These are phyloP conservation scores for Phytophthora fragariae DNA, from an alignment of 352 stramenopile species.

Conservation along the genomic window DNA sequence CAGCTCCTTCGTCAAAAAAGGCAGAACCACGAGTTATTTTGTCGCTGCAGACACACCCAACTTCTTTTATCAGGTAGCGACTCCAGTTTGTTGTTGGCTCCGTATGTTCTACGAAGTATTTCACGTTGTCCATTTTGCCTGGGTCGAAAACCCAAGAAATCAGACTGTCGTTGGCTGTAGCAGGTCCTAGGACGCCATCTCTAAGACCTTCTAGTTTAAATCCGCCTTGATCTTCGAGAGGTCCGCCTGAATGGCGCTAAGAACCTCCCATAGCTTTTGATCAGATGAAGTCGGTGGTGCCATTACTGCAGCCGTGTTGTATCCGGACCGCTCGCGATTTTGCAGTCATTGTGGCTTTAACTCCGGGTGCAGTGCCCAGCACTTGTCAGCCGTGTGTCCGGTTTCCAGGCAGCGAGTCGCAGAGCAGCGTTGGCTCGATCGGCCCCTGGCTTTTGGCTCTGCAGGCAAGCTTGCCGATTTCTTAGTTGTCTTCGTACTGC, in stretches of 20 bases:
- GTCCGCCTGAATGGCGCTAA: background rate
- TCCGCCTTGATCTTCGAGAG: slow-evolving; percentile 4
- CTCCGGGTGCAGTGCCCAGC: slow-evolving; percentile 10
- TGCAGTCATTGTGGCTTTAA: slow-evolving; percentile 8
- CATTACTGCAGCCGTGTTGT: background rate
- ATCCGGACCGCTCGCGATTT: background rate
- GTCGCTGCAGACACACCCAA: too few relatives aligned
- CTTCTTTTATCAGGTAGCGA: too few relatives aligned
- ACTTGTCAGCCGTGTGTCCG: slow-evolving; percentile 12
- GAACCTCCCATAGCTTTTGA: slow-evolving; percentile 6
- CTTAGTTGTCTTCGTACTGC: background rate
- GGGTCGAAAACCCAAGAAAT: too few relatives aligned
- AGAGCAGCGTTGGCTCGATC: background rate
- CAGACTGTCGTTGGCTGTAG: slow-evolving; percentile 13
- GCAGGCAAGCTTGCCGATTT: background rate
- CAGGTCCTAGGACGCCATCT: slow-evolving; percentile 12
- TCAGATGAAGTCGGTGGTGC: background rate
- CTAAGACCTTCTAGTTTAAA: slow-evolving; percentile 24
- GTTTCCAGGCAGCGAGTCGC: slow-evolving; percentile 6
- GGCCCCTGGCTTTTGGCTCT: background rate
- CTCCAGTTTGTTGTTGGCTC: too few relatives aligned
- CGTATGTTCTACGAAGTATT: too few relatives aligned
- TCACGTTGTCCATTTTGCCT: too few relatives aligned
- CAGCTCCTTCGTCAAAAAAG: too few relatives aligned
- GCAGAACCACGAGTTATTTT: too few relatives aligned